Conservation (phyloP, 768 basidiomycete species). For the Coprinopsis strossmayeri region DNA sequence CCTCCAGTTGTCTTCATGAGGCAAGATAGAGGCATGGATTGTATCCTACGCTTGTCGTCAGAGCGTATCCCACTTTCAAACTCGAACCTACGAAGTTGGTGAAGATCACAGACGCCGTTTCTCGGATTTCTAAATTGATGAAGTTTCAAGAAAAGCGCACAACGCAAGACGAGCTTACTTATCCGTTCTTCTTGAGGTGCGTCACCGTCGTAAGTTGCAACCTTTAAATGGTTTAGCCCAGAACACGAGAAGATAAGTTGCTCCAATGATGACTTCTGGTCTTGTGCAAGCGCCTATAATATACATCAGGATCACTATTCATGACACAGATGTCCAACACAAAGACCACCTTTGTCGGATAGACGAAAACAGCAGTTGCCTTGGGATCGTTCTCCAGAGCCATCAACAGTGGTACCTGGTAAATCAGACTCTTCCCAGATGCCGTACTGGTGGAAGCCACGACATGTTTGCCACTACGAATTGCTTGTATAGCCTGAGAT, state of each 20-base stretch:
- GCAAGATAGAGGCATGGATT: constrained; percentile 79
- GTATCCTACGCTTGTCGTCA: too few species aligned
- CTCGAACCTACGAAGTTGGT: constrained; percentile 79
- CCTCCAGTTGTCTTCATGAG: constrained; percentile 82
- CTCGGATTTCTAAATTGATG: constrained; percentile 49
- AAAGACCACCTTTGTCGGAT: constrained; percentile 71
- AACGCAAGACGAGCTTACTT: constrained; percentile 29
- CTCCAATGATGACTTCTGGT: constrained; percentile 68
- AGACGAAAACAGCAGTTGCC: constrained; percentile 76
- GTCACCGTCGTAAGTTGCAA: constrained; percentile 86
- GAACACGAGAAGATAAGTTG: constrained; percentile 56
- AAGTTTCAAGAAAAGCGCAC: neutral
- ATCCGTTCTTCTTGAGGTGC: constrained; percentile 65
- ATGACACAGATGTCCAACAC: neutral
- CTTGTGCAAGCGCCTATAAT: constrained; percentile 77
- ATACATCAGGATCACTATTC: neutral
- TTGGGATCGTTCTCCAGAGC: constrained; percentile 54
- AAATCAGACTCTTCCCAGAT: constrained; percentile 84
- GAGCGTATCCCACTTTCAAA: too few species aligned
- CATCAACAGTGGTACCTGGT: constrained; percentile 71
- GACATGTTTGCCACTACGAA: constrained; percentile 56
- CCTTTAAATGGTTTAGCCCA: constrained; percentile 55
- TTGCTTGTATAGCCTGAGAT: constrained; percentile 60
- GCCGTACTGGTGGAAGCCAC: constrained; percentile 90
- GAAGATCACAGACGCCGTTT: constrained; percentile 73